Evolutionary conservation across 768 basidiomycete species (phyloP).

Genomic region (Brasilioporus rufonigricans): DNA sequence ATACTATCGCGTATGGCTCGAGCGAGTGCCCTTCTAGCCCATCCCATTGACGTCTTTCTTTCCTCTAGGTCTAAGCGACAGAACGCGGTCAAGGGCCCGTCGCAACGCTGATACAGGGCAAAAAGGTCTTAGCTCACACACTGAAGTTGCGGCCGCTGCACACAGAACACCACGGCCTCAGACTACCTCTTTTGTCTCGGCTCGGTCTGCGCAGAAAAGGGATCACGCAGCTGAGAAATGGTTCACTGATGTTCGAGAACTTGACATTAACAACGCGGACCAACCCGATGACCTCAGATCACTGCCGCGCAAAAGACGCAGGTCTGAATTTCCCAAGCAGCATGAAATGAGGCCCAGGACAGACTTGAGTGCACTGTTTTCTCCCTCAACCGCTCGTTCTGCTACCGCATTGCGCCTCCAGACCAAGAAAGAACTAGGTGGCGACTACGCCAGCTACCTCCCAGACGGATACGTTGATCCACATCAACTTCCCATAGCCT

Average conservation of each 20-base stretch:
- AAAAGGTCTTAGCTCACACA: not conserved
- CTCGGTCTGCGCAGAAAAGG: conserved; percentile 21
- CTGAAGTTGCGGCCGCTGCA: not conserved
- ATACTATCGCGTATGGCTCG: conserved; percentile 24
- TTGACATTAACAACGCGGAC: conserved; percentile 12
- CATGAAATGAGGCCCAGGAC: conserved; percentile 24
- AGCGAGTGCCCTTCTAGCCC: not conserved
- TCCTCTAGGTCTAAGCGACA: conserved; percentile 20
- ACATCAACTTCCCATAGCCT: conserved; percentile 36
- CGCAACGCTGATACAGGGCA: conserved; percentile 5
- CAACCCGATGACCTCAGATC: not conserved
- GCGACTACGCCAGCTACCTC: conserved; percentile 52
- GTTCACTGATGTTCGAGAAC: conserved; percentile 20
- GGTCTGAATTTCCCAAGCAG: not conserved
- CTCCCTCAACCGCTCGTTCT: not conserved
- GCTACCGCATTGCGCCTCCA: conserved; percentile 23
- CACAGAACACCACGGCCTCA: conserved; percentile 1
- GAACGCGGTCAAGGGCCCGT: not conserved
- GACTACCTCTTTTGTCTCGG: conserved; percentile 20
- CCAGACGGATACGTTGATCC: conserved; percentile 29
- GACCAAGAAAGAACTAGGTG: conserved; percentile 39
- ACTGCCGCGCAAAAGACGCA: conserved; percentile 4
- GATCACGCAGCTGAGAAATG: conserved; percentile 25
- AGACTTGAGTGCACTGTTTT: conserved; percentile 21
- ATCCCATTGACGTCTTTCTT: not conserved